phyloP scores from a whole-genome alignment of 2,329 filamentous ascomycete genomes.

The Chrysosporium keratinophilum region DNA sequence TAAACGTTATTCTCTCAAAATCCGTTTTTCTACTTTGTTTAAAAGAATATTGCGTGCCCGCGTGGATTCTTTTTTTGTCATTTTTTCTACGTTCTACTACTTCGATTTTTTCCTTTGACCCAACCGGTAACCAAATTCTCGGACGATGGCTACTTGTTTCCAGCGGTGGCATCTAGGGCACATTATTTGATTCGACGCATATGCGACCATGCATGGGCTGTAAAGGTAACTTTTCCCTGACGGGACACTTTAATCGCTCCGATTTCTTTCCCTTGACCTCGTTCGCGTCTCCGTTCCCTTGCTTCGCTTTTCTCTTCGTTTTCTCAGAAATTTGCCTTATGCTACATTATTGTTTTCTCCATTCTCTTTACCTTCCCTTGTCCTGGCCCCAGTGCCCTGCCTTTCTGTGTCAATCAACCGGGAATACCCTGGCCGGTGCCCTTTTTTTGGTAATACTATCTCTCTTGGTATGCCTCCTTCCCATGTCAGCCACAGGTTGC shows the following conservation, averaged over 20 bases:
- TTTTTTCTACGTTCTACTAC: background rate
- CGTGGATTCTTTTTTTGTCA: background rate
- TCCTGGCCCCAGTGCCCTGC: background rate
- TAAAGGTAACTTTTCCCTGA: constrained; percentile 4
- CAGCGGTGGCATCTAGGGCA: background rate
- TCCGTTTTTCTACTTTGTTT: background rate
- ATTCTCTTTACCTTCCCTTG: background rate
- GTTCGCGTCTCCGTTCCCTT: background rate
- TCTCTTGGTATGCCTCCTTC: background rate
- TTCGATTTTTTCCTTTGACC: background rate
- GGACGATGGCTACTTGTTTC: background rate
- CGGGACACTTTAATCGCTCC: background rate
- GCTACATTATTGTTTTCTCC: constrained; percentile 3
- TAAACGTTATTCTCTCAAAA: background rate
- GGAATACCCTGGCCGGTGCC: background rate
- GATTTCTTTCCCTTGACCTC: background rate
- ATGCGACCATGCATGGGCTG: constrained; percentile 8
- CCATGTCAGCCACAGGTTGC: background rate
- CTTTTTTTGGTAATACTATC: constrained; percentile 5
- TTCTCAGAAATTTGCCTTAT: background rate
- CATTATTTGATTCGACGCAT: constrained; percentile 5
- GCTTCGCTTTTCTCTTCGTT: background rate
- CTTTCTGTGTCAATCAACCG: background rate
- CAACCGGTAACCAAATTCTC: constrained; percentile 4
- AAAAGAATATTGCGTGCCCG: background rate